Evolutionary conservation across 164 flowering plant genomes (phyloP).

Genomic region (Magnolia sinica): DNA sequence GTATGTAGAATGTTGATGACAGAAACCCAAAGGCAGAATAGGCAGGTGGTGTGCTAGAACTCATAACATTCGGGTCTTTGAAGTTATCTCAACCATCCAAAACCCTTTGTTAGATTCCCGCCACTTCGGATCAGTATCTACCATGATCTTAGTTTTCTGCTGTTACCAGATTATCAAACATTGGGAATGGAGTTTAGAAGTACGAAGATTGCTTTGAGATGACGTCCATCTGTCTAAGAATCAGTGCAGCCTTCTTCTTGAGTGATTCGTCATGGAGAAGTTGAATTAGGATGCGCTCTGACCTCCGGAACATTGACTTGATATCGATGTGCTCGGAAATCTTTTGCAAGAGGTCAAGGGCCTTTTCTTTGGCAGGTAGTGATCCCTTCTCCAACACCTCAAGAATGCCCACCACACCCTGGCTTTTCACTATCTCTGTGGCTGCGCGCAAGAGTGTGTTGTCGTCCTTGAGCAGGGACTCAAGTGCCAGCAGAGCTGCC

Average conservation of each 20-base stretch:
- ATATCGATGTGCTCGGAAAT: constrained; percentile 12
- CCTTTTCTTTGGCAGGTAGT: constrained; percentile 15
- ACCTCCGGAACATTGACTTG: constrained; percentile 2
- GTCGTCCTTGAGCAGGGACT: constrained; percentile 18
- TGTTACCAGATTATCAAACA: not conserved
- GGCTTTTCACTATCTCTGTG: constrained; percentile 12
- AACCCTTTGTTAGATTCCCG: not conserved
- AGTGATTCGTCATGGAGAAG: constrained; percentile 26
- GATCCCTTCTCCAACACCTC: constrained; percentile 27
- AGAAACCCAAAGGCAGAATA: not conserved
- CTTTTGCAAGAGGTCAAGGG: constrained; percentile 20
- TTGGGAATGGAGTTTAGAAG: constrained; percentile 11
- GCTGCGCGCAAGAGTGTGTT: constrained; percentile 10
- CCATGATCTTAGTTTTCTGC: not conserved
- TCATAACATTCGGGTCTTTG: not conserved
- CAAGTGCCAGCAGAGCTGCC: constrained; percentile 26
- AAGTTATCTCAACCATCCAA: not conserved
- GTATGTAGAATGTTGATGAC: not conserved
- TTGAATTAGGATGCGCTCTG: constrained; percentile 21
- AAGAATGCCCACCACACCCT: constrained; percentile 19
- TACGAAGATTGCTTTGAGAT: constrained; percentile 29
- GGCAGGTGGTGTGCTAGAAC: not conserved
- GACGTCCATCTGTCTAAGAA: constrained; percentile 26
- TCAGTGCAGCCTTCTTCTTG: constrained; percentile 24
- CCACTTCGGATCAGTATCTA: not conserved